phyloP scores from a whole-genome alignment of 2,329 filamentous ascomycete species.

The Colletotrichum nymphaeae region DNA sequence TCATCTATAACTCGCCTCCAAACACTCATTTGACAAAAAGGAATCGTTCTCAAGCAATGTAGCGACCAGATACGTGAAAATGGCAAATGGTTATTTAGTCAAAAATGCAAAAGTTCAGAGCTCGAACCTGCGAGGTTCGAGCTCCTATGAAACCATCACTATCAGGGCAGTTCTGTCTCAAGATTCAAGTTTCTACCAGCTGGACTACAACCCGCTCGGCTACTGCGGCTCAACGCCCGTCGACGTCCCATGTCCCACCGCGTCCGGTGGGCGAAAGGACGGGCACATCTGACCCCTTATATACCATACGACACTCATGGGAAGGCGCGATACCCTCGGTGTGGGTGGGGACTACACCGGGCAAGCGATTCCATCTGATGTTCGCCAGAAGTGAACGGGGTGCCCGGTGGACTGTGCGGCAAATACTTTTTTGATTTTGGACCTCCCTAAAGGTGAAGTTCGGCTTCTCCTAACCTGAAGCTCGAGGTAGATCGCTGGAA shows the following conservation, averaged over 20 bases:
- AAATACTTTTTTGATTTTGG: neutral
- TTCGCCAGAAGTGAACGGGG: neutral
- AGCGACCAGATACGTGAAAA: neutral
- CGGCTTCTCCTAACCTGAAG: neutral
- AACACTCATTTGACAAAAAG: neutral
- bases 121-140: neutral
- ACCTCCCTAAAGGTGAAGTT: neutral
- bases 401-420: neutral
- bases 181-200: neutral
- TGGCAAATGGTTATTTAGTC: neutral
- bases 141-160: neutral
- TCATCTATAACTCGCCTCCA: neutral
- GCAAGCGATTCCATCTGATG: neutral
- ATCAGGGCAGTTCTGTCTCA: neutral
- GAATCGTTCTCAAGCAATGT: too few relatives aligned
- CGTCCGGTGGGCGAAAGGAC: neutral
- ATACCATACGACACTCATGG: neutral
- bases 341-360: neutral
- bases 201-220: neutral
- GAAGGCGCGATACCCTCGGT: neutral
- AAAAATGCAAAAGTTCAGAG: neutral
- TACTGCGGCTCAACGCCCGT: neutral
- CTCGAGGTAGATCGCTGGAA: neutral
- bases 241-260: neutral
- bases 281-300: neutral